These are phyloP conservation scores for Paspalum notatum DNA, from an alignment of 176 grass and related monocot species.

Conservation along the genomic window DNA sequence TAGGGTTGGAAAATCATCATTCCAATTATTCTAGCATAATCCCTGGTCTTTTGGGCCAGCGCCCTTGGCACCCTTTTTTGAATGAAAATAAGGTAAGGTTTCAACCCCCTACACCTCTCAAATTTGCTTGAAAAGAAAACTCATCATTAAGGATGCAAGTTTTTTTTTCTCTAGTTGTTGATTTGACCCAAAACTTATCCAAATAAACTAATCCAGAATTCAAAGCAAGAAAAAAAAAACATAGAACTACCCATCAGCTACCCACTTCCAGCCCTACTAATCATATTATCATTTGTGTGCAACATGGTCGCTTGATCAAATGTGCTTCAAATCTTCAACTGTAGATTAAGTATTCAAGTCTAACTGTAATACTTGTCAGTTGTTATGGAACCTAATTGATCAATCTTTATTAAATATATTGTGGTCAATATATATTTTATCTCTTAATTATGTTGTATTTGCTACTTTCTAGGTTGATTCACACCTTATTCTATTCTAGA, in stretches of 20 bases:
- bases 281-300: background rate
- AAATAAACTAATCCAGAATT: background rate
- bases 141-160: too few species aligned
- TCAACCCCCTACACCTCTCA: too few species aligned
- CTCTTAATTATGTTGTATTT: background rate
- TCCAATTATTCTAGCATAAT: too few species aligned
- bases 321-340: background rate
- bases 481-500: background rate
- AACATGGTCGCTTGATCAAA: background rate
- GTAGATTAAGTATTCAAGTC: background rate
- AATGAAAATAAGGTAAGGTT: too few species aligned
- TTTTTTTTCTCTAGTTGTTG: too few species aligned
- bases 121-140: too few species aligned
- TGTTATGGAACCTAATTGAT: background rate
- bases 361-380: background rate
- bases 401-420: conserved; percentile 8
- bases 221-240: background rate
- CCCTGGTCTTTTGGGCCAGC: too few species aligned
- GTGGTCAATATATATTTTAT: background rate
- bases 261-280: background rate
- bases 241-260: background rate
- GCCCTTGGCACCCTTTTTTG: too few species aligned
- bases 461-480: background rate
- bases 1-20: too few species aligned
- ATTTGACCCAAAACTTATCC: too few species aligned